phyloP scores from a whole-genome alignment of 2,329 filamentous ascomycete species.

The Emergomyces orientalis region DNA sequence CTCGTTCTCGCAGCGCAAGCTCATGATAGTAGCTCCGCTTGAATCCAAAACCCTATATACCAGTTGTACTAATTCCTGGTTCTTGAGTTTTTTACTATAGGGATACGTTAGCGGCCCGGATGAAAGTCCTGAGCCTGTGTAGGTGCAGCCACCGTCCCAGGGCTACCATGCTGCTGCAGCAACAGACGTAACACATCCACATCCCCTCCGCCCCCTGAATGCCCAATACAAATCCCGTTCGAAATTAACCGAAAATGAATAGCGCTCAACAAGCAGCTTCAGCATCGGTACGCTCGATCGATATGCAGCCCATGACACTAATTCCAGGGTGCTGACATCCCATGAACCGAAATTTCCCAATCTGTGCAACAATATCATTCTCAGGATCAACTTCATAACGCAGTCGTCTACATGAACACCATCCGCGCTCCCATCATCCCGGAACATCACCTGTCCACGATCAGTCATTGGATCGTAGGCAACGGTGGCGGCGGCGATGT shows the following conservation, averaged over 20 bases:
- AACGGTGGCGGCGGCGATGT: not conserved
- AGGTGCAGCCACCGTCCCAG: not conserved
- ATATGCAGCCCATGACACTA: not conserved
- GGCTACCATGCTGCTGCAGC: not conserved
- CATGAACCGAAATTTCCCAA: not conserved
- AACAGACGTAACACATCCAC: not conserved
- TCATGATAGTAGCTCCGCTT: not conserved
- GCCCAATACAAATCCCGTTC: not conserved
- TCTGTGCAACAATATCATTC: not conserved
- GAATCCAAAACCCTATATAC: not conserved
- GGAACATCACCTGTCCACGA: not conserved
- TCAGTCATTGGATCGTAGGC: not conserved
- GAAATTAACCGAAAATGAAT: not conserved
- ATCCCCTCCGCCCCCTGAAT: not conserved
- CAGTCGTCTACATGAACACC: not conserved
- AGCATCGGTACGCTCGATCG: not conserved
- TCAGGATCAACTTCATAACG: not conserved
- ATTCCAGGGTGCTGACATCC: not conserved
- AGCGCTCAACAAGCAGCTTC: not conserved
- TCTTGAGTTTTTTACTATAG: no score
- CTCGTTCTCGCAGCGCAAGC: not conserved
- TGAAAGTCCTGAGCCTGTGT: not conserved
- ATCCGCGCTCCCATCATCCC: not conserved
- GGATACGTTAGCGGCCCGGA: not conserved
- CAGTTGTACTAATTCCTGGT: not conserved